Evolutionary conservation across 148 eudicot species (phyloP).

Genomic region (Silene uniflora): DNA sequence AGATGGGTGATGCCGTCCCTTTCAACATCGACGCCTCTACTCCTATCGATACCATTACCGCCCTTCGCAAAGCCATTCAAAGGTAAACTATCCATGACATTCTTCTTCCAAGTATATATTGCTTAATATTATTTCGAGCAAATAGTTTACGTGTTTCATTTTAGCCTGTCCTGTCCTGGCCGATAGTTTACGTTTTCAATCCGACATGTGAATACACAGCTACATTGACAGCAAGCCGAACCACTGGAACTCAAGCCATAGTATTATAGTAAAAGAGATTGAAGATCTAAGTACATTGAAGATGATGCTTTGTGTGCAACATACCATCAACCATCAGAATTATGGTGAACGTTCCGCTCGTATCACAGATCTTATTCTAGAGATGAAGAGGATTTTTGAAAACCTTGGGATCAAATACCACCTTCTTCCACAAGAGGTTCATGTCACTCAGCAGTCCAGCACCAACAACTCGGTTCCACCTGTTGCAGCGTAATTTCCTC

Average conservation of each 20-base stretch:
- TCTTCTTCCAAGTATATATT: no score
- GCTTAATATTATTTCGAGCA: no score
- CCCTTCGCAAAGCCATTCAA: constrained; percentile 60
- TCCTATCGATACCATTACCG: constrained; percentile 42
- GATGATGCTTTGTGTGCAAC: constrained; percentile 52
- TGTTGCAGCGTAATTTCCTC: background rate
- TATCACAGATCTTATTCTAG: constrained; percentile 50
- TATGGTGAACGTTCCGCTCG: constrained; percentile 42
- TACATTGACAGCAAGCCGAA: constrained; percentile 60
- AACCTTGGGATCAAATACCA: constrained; percentile 42
- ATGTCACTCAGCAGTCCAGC: constrained; percentile 45
- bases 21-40: constrained; percentile 54
- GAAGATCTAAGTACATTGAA: constrained; percentile 48
- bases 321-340: constrained; percentile 71
- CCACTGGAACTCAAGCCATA: constrained; percentile 55
- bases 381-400: constrained; percentile 52
- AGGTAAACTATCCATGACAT: constrained; percentile 25
- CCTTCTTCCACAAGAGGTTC: constrained; percentile 63
- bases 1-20: constrained; percentile 50
- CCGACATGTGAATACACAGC: constrained; percentile 27
- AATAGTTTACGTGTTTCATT: no score
- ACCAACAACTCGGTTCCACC: constrained; percentile 17
- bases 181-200: no score
- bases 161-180: no score
- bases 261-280: constrained; percentile 51